These are phyloP conservation scores for Scleromitrula shiraiana DNA, from an alignment of 2,329 filamentous ascomycete genomes.

Conservation along the genomic window DNA sequence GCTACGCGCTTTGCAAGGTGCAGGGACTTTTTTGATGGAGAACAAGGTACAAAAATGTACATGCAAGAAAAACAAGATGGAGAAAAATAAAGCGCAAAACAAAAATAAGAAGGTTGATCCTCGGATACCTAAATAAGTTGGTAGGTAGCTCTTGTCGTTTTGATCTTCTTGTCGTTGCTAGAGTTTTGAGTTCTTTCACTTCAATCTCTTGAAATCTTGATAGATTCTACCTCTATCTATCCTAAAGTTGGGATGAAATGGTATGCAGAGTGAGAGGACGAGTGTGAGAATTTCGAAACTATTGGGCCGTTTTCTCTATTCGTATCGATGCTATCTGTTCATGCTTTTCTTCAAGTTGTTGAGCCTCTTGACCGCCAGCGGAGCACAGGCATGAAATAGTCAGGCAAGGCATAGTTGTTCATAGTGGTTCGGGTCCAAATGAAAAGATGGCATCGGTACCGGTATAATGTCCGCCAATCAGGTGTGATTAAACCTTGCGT, in stretches of 20 bases:
- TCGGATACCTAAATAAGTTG: no score
- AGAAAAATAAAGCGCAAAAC: neutral
- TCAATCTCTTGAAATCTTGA: no score
- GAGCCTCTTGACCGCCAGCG: slow-evolving; percentile 10
- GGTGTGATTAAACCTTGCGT: neutral
- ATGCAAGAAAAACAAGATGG: neutral
- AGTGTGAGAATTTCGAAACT: slow-evolving; percentile 1
- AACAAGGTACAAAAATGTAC: no score
- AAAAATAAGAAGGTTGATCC: no score
- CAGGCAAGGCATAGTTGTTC: slow-evolving; percentile 4
- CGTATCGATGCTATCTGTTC: slow-evolving; percentile 2
- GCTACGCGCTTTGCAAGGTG: neutral
- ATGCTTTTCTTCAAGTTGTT: slow-evolving; percentile 4
- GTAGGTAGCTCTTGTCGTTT: no score
- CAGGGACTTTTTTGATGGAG: neutral
- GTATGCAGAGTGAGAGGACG: neutral
- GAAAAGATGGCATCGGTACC: neutral
- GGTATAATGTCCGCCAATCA: slow-evolving; percentile 6
- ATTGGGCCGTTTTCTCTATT: neutral
- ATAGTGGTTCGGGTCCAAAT: slow-evolving; percentile 2
- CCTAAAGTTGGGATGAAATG: no score
- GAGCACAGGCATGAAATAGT: slow-evolving; percentile 6
- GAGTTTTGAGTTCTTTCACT: no score
- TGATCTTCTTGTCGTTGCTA: no score
- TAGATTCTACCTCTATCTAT: no score